These are phyloP conservation scores for Candida sanyaensis DNA, from an alignment of 1,139 yeast species.

Conservation along the genomic window DNA sequence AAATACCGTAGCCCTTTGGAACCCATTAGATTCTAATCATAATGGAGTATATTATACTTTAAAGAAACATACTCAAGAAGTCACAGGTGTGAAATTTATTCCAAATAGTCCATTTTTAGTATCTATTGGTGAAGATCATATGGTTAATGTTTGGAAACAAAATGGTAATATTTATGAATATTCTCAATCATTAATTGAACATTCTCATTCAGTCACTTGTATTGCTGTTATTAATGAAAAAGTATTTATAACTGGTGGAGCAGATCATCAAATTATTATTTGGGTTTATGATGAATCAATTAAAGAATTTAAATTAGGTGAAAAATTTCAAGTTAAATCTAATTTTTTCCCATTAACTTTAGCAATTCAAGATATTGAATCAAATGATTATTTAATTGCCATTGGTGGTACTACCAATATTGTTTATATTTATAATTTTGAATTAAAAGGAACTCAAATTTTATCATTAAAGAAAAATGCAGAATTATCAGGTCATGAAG, in stretches of 20 bases:
- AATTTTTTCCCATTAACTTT: slow-evolving; percentile 70
- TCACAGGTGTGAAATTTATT: slow-evolving; percentile 60
- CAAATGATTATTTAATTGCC: slow-evolving; percentile 54
- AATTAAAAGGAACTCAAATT: slow-evolving; percentile 17
- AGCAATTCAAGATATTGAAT: slow-evolving; percentile 49
- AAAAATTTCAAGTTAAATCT: slow-evolving; percentile 38
- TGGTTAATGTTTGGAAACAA: slow-evolving; percentile 60
- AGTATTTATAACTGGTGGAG: slow-evolving; percentile 61
- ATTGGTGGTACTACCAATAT: slow-evolving; percentile 77
- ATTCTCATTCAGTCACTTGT: slow-evolving; percentile 53
- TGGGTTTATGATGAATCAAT: slow-evolving; percentile 39
- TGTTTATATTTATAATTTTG: slow-evolving; percentile 57
- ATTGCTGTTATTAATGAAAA: slow-evolving; percentile 35
- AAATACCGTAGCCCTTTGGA: slow-evolving; percentile 73
- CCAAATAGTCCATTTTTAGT: slow-evolving; percentile 50
- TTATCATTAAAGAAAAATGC: slow-evolving; percentile 43
- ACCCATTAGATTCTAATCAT: slow-evolving; percentile 43
- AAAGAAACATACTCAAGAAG: slow-evolving; percentile 58
- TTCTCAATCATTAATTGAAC: slow-evolving; percentile 38
- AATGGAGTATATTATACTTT: slow-evolving; percentile 57
- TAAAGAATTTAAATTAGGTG: slow-evolving; percentile 24
- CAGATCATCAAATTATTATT: slow-evolving; percentile 58
- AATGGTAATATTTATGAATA: slow-evolving; percentile 20
- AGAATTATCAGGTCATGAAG: slow-evolving; percentile 82
- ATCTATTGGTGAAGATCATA: slow-evolving; percentile 67